Conservation (phyloP, 371 early-diverging fungal species). For the Nematocida sp. region DNA sequence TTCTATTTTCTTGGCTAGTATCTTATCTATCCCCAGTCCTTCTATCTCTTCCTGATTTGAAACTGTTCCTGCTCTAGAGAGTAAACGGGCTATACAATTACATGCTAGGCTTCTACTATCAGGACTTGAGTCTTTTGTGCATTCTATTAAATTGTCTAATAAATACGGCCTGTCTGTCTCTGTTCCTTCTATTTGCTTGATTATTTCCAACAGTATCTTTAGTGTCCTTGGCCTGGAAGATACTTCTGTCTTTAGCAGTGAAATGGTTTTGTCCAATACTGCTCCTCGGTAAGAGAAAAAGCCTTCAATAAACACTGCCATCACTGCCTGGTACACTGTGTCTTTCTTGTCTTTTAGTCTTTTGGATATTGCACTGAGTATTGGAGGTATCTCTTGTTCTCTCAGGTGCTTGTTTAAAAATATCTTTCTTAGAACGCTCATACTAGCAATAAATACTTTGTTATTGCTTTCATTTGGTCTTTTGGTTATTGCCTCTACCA, state of each 20-base stretch:
- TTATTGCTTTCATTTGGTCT: constrained; percentile 27
- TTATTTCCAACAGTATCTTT: neutral
- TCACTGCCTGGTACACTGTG: constrained; percentile 24
- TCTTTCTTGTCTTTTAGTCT: constrained; percentile 48
- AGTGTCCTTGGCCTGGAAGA: neutral
- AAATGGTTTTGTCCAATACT: neutral
- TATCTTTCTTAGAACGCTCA: constrained; percentile 22
- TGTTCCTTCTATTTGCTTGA: neutral
- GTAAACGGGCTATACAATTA: neutral
- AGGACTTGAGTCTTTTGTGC: constrained; percentile 11
- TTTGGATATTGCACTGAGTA: constrained; percentile 6
- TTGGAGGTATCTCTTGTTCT: neutral
- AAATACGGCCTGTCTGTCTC: neutral
- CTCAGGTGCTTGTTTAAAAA: neutral
- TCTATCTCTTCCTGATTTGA: constrained; percentile 26
- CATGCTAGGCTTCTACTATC: constrained; percentile 23
- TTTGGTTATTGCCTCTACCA: constrained; percentile 2
- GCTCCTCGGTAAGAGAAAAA: neutral
- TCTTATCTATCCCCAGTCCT: constrained; percentile 25
- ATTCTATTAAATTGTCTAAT: neutral
- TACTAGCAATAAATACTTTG: constrained; percentile 34
- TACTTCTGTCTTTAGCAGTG: constrained; percentile 9
- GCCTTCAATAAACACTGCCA: neutral
- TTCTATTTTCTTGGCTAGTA: constrained; percentile 18
- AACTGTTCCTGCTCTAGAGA: neutral